A percentile compares a stretch with the other conserved stretches of the same genome.
These are phyloP conservation scores for Serendipita indica DNA, from an alignment of 768 basidiomycete genomes.

Conservation along the genomic window DNA sequence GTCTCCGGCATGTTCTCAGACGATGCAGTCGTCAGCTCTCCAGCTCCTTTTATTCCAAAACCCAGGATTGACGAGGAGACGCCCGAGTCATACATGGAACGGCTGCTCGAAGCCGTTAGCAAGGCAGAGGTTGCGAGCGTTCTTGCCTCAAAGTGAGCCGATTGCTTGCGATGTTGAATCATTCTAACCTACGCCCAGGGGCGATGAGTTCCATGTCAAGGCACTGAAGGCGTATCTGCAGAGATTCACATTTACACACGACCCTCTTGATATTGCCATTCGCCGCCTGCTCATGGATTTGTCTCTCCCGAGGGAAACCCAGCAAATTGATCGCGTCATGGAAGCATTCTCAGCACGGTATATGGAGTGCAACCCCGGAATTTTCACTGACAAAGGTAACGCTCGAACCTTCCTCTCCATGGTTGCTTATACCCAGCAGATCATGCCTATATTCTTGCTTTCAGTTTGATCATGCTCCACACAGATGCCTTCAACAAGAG, in stretches of 20 bases:
- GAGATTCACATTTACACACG: slow-evolving; percentile 60
- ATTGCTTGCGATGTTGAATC: not conserved
- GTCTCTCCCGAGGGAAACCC: slow-evolving; percentile 85
- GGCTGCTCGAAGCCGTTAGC: slow-evolving; percentile 48
- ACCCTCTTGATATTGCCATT: slow-evolving; percentile 84
- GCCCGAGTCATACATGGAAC: slow-evolving; percentile 49
- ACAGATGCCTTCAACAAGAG: slow-evolving; percentile 97
- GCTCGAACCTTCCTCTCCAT: slow-evolving; percentile 1
- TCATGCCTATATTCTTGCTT: slow-evolving; percentile 89
- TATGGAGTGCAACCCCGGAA: slow-evolving; percentile 59
- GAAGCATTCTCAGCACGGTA: slow-evolving; percentile 88
- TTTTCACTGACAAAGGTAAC: slow-evolving; percentile 67
- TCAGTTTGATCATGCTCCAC: slow-evolving; percentile 96
- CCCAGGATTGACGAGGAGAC: slow-evolving; percentile 44
- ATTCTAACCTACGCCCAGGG: slow-evolving; percentile 29
- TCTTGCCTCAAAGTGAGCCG: slow-evolving; percentile 66
- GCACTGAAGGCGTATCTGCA: slow-evolving; percentile 60
- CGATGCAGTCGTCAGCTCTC: not conserved
- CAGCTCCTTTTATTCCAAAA: slow-evolving; percentile 23
- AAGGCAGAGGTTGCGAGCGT: slow-evolving; percentile 69
- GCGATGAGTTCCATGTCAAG: slow-evolving; percentile 50
- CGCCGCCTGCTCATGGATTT: slow-evolving; percentile 84
- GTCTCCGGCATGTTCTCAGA: not conserved
- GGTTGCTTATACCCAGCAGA: slow-evolving; percentile 32
- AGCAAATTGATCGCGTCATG: slow-evolving; percentile 95